phyloP scores from a whole-genome alignment of 345 rosid species.

The Brassica rapa region DNA sequence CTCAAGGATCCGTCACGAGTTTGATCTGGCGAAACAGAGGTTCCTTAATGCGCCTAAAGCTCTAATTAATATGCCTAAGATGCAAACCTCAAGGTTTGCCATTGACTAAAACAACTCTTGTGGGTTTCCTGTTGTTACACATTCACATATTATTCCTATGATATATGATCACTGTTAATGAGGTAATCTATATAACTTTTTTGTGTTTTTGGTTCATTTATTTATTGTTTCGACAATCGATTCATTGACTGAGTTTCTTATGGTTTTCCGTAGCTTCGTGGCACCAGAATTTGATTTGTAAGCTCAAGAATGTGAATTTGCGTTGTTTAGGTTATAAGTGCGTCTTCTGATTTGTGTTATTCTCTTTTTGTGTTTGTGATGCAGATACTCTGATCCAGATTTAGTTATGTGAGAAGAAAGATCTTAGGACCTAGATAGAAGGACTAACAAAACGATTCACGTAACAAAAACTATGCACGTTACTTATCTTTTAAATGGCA shows the following conservation, averaged over 20 bases:
- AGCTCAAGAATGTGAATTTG: background rate
- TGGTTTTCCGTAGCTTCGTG: background rate
- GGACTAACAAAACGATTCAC: background rate
- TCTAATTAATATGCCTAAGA: conserved; percentile 62
- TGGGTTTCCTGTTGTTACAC: conserved; percentile 46
- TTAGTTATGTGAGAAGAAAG: background rate
- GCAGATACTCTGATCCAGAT: background rate
- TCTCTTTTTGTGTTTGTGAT: background rate
- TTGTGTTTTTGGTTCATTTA: background rate
- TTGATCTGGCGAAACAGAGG: conserved; percentile 64
- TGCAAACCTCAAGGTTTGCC: conserved; percentile 73
- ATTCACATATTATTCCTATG: conserved; percentile 77
- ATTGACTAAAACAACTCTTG: background rate
- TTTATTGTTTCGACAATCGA: background rate
- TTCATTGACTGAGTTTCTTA: background rate
- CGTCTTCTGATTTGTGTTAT: background rate
- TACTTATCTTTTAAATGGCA: background rate
- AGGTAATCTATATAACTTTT: conserved; percentile 49
- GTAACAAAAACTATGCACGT: background rate
- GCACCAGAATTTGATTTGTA: background rate
- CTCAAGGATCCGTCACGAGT: conserved; percentile 56
- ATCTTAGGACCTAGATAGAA: background rate
- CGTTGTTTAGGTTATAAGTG: background rate
- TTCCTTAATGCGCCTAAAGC: conserved; percentile 71
- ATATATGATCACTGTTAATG: conserved; percentile 89